These are phyloP conservation scores for Macrophomina tecta DNA, from an alignment of 2,329 filamentous ascomycete species.

Conservation along the genomic window DNA sequence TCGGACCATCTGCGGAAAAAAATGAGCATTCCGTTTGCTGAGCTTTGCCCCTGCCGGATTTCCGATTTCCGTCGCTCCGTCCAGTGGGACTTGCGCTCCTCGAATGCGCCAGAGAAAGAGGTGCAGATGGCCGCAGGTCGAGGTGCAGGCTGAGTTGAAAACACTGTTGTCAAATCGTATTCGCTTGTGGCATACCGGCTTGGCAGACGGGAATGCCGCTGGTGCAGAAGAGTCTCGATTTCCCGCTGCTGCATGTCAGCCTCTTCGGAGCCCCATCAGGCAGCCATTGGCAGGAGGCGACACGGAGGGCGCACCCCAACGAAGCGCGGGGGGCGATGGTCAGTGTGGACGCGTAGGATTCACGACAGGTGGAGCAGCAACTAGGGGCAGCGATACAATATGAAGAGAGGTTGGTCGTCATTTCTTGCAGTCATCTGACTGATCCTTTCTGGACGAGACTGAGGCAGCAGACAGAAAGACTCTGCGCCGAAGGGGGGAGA, in stretches of 20 bases:
- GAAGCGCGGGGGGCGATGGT: background rate
- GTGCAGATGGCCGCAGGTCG: background rate
- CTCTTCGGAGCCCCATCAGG: constrained; percentile 7
- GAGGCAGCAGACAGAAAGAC: background rate
- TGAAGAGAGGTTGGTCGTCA: constrained; percentile 9
- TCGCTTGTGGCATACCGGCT: background rate
- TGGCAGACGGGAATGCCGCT: background rate
- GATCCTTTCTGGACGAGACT: background rate
- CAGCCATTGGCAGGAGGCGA: background rate
- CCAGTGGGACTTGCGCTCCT: no score
- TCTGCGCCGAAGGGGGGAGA: background rate
- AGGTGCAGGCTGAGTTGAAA: background rate
- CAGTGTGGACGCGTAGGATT: constrained; percentile 3
- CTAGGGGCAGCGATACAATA: background rate
- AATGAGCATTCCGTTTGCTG: background rate
- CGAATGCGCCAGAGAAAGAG: background rate
- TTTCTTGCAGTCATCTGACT: constrained; percentile 19
- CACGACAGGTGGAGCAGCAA: background rate
- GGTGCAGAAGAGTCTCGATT: background rate
- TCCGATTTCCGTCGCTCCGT: background rate
- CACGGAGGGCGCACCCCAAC: background rate
- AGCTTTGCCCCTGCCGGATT: background rate
- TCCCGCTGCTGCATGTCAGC: constrained; percentile 7
- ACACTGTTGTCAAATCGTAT: background rate
- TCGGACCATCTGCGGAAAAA: constrained; percentile 16